These are phyloP conservation scores for Phytophthora colocasiae DNA, from an alignment of 352 stramenopile genomes.

Conservation along the genomic window DNA sequence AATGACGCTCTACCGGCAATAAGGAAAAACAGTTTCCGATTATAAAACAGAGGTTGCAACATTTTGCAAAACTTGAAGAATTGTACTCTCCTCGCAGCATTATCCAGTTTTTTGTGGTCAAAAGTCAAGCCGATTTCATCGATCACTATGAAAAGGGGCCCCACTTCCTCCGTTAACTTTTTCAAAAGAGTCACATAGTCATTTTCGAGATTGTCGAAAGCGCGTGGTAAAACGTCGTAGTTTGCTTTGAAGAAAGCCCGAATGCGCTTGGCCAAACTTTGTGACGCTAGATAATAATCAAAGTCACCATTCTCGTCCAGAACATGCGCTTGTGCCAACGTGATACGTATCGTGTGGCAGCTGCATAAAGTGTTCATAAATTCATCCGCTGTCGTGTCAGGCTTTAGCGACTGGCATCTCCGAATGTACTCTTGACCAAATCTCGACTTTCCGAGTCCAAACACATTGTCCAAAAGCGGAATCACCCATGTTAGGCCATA, in stretches of 20 bases:
- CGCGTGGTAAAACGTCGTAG: not conserved
- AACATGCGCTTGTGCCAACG: too few species aligned
- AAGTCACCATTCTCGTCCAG: too few species aligned
- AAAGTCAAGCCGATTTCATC: conserved; percentile 25
- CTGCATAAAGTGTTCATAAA: too few species aligned
- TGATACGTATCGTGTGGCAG: too few species aligned
- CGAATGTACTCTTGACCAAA: conserved; percentile 24
- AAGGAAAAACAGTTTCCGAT: conserved; percentile 18
- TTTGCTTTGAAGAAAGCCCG: too few species aligned
- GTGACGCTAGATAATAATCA: too few species aligned
- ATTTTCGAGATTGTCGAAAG: too few species aligned
- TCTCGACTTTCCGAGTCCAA: conserved; percentile 10
- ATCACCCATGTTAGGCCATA: not conserved
- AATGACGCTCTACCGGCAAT: conserved; percentile 13
- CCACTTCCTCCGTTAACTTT: conserved; percentile 23
- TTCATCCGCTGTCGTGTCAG: not conserved
- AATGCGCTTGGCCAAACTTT: too few species aligned
- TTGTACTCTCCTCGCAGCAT: not conserved
- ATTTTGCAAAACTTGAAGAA: not conserved
- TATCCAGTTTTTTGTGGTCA: not conserved
- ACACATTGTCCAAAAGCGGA: conserved; percentile 13
- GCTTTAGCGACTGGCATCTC: conserved; percentile 1
- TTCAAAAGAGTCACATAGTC: too few species aligned
- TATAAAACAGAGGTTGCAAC: conserved; percentile 4
- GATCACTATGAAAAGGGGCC: conserved; percentile 31